Percentiles rank a stretch among this genome's conserved stretches.
Evolutionary conservation across 1,139 yeast genomes (phyloP).

Genomic region (Candida sanyaensis): DNA sequence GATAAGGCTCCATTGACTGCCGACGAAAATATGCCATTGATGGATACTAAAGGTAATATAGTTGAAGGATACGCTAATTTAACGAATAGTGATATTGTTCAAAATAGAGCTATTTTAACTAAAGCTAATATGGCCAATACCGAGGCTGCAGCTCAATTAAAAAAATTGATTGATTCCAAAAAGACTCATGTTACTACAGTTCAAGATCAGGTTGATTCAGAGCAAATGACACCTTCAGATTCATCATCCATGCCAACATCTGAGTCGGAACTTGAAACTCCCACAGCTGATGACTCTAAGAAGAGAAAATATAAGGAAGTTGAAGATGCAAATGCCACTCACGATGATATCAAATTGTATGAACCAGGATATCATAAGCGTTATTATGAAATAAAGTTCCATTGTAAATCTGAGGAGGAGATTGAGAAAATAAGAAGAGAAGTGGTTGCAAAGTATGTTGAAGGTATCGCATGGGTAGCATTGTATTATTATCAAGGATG

Average conservation of each 20-base stretch:
- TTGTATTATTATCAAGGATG: conserved; percentile 96
- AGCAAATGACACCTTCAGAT: conserved; percentile 11
- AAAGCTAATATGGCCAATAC: conserved; percentile 76
- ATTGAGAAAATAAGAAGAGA: conserved; percentile 55
- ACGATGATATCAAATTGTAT: conserved; percentile 70
- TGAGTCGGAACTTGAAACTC: conserved; percentile 19
- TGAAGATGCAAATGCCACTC: conserved; percentile 12
- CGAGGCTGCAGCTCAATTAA: conserved; percentile 68
- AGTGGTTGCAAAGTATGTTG: conserved; percentile 76
- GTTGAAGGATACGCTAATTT: conserved; percentile 67
- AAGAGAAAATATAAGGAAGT: conserved; percentile 19
- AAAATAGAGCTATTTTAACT: conserved; percentile 64
- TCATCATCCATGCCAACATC: conserved; percentile 16
- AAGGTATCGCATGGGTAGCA: conserved; percentile 95
- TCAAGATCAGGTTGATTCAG: conserved; percentile 21
- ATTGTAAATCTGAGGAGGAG: conserved; percentile 55
- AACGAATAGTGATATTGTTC: conserved; percentile 72
- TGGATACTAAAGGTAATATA: conserved; percentile 67
- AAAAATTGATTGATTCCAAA: conserved; percentile 41
- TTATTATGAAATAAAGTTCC: conserved; percentile 78
- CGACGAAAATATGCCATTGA: conserved; percentile 72
- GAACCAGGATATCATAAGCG: conserved; percentile 87
- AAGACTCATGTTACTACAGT: conserved; percentile 35
- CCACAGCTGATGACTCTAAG: conserved; percentile 22
- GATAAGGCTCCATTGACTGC: conserved; percentile 79